phyloP scores from a whole-genome alignment of 2,329 filamentous ascomycete genomes.

The Fusarium redolens region DNA sequence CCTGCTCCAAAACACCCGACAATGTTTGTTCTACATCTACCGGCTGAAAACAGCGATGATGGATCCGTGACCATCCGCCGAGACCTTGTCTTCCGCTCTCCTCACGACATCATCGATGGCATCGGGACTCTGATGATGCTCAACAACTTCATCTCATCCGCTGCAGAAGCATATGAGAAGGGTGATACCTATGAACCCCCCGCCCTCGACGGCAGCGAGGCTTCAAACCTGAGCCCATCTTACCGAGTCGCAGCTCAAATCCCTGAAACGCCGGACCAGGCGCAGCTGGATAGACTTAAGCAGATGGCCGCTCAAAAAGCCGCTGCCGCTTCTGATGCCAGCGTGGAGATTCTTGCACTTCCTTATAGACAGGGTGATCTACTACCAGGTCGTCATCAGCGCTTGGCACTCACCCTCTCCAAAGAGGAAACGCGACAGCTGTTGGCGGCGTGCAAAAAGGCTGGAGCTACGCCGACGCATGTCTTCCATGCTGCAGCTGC shows the following conservation, averaged over 20 bases:
- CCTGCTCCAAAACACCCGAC: conserved; percentile 48
- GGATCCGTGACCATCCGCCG: background rate
- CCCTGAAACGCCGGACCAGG: fast-evolving
- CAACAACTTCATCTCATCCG: conserved; percentile 45
- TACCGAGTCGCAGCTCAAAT: conserved; percentile 17
- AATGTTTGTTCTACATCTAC: conserved; percentile 47
- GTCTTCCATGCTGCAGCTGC: conserved; percentile 50
- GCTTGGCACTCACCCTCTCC: conserved; percentile 37
- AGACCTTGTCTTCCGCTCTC: conserved; percentile 52
- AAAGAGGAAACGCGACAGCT: conserved; percentile 31
- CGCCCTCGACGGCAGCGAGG: conserved; percentile 36
- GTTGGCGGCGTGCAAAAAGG: conserved; percentile 26
- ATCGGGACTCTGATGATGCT: conserved; percentile 52
- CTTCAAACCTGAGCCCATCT: conserved; percentile 13
- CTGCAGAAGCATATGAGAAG: conserved; percentile 37
- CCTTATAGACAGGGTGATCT: conserved; percentile 33
- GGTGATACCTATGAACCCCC: conserved; percentile 20
- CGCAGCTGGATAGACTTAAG: background rate
- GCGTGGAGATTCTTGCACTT: conserved; percentile 8
- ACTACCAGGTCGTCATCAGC: conserved; percentile 42
- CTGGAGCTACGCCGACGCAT: conserved; percentile 45
- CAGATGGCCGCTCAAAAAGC: conserved; percentile 6
- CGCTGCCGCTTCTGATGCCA: background rate
- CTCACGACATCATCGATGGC: conserved; percentile 55
- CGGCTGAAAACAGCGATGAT: fast-evolving